A percentile compares a stretch with the other conserved stretches of the same genome.
Conservation (phyloP, 1,139 yeast species). For the Suhomyces bolitotheri region DNA sequence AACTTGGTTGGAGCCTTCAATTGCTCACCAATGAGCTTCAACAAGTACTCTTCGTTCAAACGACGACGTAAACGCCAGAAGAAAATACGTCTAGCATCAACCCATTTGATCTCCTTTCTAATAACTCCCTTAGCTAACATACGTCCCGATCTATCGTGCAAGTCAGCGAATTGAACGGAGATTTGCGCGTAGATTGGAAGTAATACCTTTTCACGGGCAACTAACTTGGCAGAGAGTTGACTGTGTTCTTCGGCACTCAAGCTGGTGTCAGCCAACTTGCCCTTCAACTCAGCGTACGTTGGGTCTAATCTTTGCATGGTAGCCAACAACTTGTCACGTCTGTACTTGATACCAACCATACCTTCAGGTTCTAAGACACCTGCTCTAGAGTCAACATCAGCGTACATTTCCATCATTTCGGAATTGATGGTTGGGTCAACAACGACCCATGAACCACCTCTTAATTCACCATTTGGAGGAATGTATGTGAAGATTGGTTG, state of each 20-base stretch:
- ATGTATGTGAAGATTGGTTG: slow-evolving; percentile 96
- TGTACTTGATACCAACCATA: slow-evolving; percentile 96
- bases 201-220: slow-evolving; percentile 75
- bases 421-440: slow-evolving; percentile 96
- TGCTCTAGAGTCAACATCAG: slow-evolving; percentile 94
- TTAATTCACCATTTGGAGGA: slow-evolving; percentile 96
- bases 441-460: slow-evolving; percentile 99
- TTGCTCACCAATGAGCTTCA: slow-evolving; percentile 70
- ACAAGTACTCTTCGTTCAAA: slow-evolving; percentile 85
- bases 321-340: slow-evolving; percentile 84
- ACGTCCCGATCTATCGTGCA: slow-evolving; percentile 96
- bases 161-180: slow-evolving; percentile 93
- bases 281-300: slow-evolving; percentile 66
- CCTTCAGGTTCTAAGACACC: slow-evolving; percentile 99
- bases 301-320: slow-evolving; percentile 90
- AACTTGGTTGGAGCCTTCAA: slow-evolving; percentile 63
- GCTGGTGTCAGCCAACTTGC: slow-evolving; percentile 52
- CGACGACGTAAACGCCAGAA: slow-evolving; percentile 99
- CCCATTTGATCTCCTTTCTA: slow-evolving; percentile 82
- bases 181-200: slow-evolving; percentile 90
- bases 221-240: slow-evolving; percentile 62
- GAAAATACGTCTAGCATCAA: slow-evolving; percentile 87
- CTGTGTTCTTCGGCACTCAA: slow-evolving; percentile 66
- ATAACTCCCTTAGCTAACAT: slow-evolving; percentile 95
- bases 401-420: slow-evolving; percentile 99